Conservation (phyloP, 768 basidiomycete species). For the Amyloporia xantha region DNA sequence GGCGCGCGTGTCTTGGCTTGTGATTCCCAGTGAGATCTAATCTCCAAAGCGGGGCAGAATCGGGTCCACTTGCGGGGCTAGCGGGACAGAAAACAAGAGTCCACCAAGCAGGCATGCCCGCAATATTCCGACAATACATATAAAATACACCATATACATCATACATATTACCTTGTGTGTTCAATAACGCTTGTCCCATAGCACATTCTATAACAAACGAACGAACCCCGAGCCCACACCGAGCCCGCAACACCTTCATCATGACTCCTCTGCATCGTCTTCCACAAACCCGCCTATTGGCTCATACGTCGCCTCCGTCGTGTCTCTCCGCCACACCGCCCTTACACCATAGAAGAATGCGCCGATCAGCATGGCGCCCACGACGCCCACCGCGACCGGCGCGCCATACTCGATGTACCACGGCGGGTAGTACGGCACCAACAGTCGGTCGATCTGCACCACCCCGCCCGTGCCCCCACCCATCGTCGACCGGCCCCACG, state of each 20-base stretch:
- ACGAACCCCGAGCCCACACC: neutral
- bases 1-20: neutral
- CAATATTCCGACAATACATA: no score
- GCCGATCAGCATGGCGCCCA: slow-evolving; percentile 57
- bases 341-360: slow-evolving; percentile 70
- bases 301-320: slow-evolving; percentile 84
- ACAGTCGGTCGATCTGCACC: slow-evolving; percentile 75
- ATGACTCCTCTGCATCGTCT: slow-evolving; percentile 37
- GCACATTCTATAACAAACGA: slow-evolving; percentile 2
- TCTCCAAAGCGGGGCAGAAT: no score
- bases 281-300: slow-evolving; percentile 75
- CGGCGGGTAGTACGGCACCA: slow-evolving; percentile 80
- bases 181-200: neutral
- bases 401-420: slow-evolving; percentile 79
- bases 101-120: no score
- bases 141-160: slow-evolving; percentile 12
- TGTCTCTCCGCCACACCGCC: slow-evolving; percentile 64
- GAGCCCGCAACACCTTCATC: neutral
- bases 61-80: no score
- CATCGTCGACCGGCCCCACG: slow-evolving; percentile 74
- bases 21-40: no score
- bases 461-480: slow-evolving; percentile 79
- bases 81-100: no score
- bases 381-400: slow-evolving; percentile 52
- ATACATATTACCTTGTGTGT: slow-evolving; percentile 14